Evolutionary conservation across 2,329 filamentous ascomycete species (phyloP).

Genomic region (Thielaviopsis ethacetica): DNA sequence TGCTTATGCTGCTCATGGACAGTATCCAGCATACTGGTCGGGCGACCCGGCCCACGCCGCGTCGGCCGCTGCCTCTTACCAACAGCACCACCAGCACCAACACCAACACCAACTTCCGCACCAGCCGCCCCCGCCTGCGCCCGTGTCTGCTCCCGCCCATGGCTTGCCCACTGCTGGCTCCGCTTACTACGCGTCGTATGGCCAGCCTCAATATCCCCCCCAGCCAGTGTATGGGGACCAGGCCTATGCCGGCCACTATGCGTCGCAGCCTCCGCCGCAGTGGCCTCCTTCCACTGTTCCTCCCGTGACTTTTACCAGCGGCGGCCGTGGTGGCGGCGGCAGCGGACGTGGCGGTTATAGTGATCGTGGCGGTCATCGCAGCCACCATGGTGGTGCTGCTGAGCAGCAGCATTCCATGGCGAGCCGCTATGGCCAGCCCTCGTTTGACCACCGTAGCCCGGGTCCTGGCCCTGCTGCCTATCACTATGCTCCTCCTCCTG

Average conservation of each 20-base stretch:
- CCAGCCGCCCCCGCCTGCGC: background rate
- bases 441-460: conserved; percentile 5
- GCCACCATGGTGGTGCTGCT: conserved; percentile 1
- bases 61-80: conserved; percentile 2
- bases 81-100: background rate
- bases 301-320: conserved; percentile 12
- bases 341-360: conserved; percentile 28
- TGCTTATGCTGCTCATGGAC: conserved; percentile 35
- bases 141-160: background rate
- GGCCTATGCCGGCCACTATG: conserved; percentile 22
- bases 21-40: conserved; percentile 26
- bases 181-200: conserved; percentile 9
- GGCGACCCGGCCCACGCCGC: conserved; percentile 2
- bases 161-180: conserved; percentile 2
- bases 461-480: conserved; percentile 17
- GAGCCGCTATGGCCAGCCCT: conserved; percentile 7
- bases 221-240: conserved; percentile 28
- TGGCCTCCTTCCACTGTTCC: conserved; percentile 22
- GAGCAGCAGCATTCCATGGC: conserved; percentile 9
- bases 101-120: too few relatives aligned
- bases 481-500: conserved; percentile 24
- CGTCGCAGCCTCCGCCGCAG: conserved; percentile 20
- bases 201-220: conserved; percentile 24
- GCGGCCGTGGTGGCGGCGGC: conserved; percentile 15
- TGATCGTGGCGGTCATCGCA: conserved; percentile 25